Evolutionary conservation across 2,329 filamentous ascomycete genomes (phyloP).

Genomic region (Penicillium sp.): DNA sequence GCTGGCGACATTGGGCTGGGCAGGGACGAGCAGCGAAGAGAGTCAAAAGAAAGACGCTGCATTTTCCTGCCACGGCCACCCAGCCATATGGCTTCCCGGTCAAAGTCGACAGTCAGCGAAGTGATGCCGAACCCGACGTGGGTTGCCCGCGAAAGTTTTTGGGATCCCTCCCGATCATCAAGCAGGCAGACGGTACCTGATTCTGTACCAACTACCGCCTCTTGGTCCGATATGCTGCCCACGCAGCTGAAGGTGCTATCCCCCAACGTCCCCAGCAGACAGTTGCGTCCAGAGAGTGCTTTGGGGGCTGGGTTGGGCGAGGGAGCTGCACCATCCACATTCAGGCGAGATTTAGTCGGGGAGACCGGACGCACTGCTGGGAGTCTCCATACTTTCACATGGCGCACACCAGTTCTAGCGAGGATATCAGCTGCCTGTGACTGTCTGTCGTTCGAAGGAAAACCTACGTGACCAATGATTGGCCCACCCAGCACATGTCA

Average conservation of each 20-base stretch:
- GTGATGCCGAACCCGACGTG: slow-evolving; percentile 66
- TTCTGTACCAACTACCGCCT: slow-evolving; percentile 81
- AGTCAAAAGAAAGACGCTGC: slow-evolving; percentile 46
- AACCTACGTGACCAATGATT: slow-evolving; percentile 68
- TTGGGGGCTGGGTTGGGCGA: slow-evolving; percentile 53
- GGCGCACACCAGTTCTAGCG: slow-evolving; percentile 70
- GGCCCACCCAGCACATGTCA: slow-evolving; percentile 88
- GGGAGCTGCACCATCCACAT: slow-evolving; percentile 33
- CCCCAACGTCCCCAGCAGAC: slow-evolving; percentile 74
- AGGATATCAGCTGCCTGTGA: slow-evolving; percentile 12
- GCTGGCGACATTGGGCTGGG: slow-evolving; percentile 26
- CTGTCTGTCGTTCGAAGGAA: neutral
- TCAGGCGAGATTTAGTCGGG: slow-evolving; percentile 62
- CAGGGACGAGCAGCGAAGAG: slow-evolving; percentile 34
- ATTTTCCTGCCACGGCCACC: slow-evolving; percentile 63
- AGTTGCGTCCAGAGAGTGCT: slow-evolving; percentile 81
- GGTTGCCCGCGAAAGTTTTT: slow-evolving; percentile 66
- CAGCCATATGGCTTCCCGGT: slow-evolving; percentile 61
- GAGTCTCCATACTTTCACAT: slow-evolving; percentile 89
- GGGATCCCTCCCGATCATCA: slow-evolving; percentile 70
- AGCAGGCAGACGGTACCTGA: slow-evolving; percentile 85
- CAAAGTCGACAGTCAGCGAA: slow-evolving; percentile 61
- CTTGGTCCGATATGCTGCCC: slow-evolving; percentile 66
- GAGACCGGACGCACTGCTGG: slow-evolving; percentile 63
- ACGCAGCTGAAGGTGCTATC: slow-evolving; percentile 83